Base-by-base conservation (phyloP, 768 basidiomycete species). In the Trichaptum fuscoviolaceum region DNA sequence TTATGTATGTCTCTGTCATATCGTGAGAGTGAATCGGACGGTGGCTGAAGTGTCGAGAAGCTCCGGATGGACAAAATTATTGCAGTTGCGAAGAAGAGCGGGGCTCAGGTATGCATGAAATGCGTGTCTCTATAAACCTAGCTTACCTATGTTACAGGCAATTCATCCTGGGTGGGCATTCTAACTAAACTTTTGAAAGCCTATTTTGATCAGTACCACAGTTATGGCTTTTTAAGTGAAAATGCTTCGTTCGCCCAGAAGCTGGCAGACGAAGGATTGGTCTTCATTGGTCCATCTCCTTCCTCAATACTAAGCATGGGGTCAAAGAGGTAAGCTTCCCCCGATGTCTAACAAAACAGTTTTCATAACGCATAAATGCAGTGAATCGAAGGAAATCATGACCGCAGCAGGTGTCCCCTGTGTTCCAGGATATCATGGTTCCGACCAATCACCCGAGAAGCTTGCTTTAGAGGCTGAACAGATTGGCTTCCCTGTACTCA, bases 361-460 rank as follows among this genome's bases (percentile, higher is more conserved):
- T 35, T 58, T 35, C 34, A 26, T 59, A 57, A 23, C 8, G 36
- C n/a, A 26, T 20, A 36, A 7, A 26, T 12, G n/a, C 66, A 92
- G 93, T 66, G 94, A 96, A 81, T 95, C 93, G 52, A 98, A 98
- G 80, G 95, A 92, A 67, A 96, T 96, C 72, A 96, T 96, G 95
- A 83, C 84, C 20, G 92, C 85, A 70, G 95, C 95, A 66, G 88
- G 89, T 0, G 95, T 98, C 1, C 94, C 95, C 0, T 95, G 94
- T 73, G 91, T 98, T 6, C 95, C 96, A 58, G 95, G 95, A 0
- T 98, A 96, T 78, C 95, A 98, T 69, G 93, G 93, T 26, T 76
- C 83, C 3, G 86, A 92, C 58, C 95, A 97, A 79, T 85, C 91
- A 68, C 85, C 87, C 0, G 74, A 82, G n/a, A 83, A 87, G 68